Evolutionary conservation across 805 yeast genomes (phyloP).

Genomic region (Yamadazyma takamatsuzukensis): DNA sequence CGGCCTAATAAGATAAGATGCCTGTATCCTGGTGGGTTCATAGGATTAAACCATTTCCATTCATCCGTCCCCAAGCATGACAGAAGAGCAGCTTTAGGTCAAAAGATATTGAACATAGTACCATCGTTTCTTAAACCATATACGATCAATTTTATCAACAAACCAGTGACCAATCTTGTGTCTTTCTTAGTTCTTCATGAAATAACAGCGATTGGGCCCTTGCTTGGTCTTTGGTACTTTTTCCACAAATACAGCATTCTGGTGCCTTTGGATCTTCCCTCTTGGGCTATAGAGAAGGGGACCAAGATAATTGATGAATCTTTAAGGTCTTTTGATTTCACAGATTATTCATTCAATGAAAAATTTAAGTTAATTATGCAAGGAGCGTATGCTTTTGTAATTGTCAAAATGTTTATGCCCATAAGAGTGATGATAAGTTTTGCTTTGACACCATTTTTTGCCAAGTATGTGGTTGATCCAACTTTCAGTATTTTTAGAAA

Average conservation of each 20-base stretch:
- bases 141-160: slow-evolving; percentile 45
- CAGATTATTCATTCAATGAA: slow-evolving; percentile 40
- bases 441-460: slow-evolving; percentile 55
- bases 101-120: slow-evolving; percentile 26
- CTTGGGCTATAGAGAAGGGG: slow-evolving; percentile 60
- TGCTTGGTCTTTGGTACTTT: slow-evolving; percentile 63
- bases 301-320: slow-evolving; percentile 53
- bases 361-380: slow-evolving; percentile 56
- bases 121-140: slow-evolving; percentile 52
- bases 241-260: slow-evolving; percentile 53
- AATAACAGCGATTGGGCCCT: slow-evolving; percentile 68
- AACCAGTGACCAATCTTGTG: slow-evolving; percentile 59
- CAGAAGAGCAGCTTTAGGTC: slow-evolving; percentile 11
- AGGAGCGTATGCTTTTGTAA: slow-evolving; percentile 73
- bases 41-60: too few species aligned
- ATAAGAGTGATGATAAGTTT: slow-evolving; percentile 49
- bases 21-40: too few species aligned
- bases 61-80: slow-evolving; percentile 1
- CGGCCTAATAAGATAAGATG: too few species aligned
- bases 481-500: slow-evolving; percentile 23
- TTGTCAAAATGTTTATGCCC: slow-evolving; percentile 61
- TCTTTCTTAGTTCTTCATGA: slow-evolving; percentile 71
- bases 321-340: slow-evolving; percentile 35
- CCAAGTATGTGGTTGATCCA: slow-evolving; percentile 50
- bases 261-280: slow-evolving; percentile 53